Evolutionary conservation across 2,329 filamentous ascomycete species (phyloP).

Genomic region (Claviceps humidiphila): DNA sequence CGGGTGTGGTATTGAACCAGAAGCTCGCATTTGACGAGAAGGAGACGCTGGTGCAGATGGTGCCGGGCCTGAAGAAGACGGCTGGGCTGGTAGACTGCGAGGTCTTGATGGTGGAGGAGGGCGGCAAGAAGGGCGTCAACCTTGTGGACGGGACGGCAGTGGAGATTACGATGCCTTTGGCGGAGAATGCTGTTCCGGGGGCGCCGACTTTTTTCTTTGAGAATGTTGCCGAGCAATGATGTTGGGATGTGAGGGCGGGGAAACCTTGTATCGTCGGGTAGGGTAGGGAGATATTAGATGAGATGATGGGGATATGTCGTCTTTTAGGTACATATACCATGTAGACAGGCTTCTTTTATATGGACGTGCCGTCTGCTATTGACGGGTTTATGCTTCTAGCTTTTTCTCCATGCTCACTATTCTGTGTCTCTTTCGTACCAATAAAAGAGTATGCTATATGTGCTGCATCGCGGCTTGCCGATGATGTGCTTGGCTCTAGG

Average conservation of each 20-base stretch:
- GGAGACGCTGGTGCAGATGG: constrained; percentile 62
- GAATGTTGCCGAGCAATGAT: constrained; percentile 42
- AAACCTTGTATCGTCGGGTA: background rate
- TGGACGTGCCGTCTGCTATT: no score
- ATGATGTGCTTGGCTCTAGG: no score
- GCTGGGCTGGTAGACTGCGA: constrained; percentile 57
- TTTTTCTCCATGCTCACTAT: no score
- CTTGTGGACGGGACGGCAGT: constrained; percentile 41
- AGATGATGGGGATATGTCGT: background rate
- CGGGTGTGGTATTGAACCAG: constrained; percentile 61
- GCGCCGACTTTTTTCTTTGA: constrained; percentile 73
- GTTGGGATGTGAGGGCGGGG: background rate
- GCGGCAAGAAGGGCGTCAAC: constrained; percentile 48
- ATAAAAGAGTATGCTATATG: no score
- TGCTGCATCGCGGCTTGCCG: no score
- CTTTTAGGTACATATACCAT: background rate
- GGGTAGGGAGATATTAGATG: no score
- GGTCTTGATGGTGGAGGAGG: constrained; percentile 58
- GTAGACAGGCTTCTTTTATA: background rate
- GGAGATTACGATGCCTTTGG: constrained; percentile 41
- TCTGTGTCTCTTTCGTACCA: no score
- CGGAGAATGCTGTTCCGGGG: constrained; percentile 69
- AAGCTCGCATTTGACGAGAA: constrained; percentile 82
- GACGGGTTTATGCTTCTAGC: no score
- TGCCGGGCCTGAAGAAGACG: constrained; percentile 63